These are phyloP conservation scores for Lonicera japonica DNA, from an alignment of 129 eudicot genomes.

Conservation along the genomic window DNA sequence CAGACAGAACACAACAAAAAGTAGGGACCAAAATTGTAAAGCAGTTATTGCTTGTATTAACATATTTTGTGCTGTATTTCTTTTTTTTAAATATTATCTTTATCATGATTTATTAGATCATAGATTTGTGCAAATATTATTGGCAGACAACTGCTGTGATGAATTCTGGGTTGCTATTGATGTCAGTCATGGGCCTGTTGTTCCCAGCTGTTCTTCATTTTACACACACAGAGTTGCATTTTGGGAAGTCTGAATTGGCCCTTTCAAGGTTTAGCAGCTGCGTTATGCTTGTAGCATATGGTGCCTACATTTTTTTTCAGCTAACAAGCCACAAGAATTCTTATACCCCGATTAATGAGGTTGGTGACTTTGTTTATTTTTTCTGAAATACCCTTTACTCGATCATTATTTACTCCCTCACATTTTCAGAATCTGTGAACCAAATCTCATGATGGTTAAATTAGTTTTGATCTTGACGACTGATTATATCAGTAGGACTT, in stretches of 20 bases:
- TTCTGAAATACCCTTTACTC: not conserved
- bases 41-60: too few relatives aligned
- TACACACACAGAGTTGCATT: conserved; percentile 67
- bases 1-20: too few relatives aligned
- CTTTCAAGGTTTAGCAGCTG: conserved; percentile 94
- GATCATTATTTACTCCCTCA: not conserved
- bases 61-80: not conserved
- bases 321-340: conserved; percentile 44
- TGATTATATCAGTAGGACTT: too few relatives aligned
- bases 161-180: conserved; percentile 75
- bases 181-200: conserved; percentile 78
- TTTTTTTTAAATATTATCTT: not conserved
- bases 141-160: conserved; percentile 60
- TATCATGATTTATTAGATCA: not conserved
- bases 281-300: conserved; percentile 77
- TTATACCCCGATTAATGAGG: conserved; percentile 30
- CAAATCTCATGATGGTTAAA: too few relatives aligned
- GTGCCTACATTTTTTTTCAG: conserved; percentile 64
- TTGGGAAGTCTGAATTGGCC: conserved; percentile 57
- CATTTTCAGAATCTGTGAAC: too few relatives aligned
- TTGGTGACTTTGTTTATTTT: not conserved
- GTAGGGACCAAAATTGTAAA: too few relatives aligned
- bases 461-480: too few relatives aligned
- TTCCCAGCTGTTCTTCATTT: conserved; percentile 76
- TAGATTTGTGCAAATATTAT: conserved; percentile 4